Conservation (phyloP, 495 filamentous ascomycete species). For the Hyaloscypha variabilis region DNA sequence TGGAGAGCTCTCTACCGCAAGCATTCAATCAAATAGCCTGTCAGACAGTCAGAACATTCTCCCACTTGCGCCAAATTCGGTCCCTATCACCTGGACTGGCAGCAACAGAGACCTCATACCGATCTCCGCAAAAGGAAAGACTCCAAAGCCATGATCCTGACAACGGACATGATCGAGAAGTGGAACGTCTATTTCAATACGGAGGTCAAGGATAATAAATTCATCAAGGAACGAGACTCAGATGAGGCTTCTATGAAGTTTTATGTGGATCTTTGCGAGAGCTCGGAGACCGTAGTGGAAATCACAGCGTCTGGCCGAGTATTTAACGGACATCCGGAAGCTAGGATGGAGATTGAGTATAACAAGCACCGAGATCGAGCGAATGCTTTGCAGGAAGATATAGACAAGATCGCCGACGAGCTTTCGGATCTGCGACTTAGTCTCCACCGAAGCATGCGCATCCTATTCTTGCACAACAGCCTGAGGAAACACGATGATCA, state of each 20-base stretch:
- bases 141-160: background rate
- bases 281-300: background rate
- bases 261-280: background rate
- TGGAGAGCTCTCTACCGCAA: background rate
- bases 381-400: background rate
- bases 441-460: background rate
- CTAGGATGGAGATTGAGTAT: background rate
- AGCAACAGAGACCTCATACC: background rate
- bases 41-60: background rate
- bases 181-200: background rate
- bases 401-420: background rate
- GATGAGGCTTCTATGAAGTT: background rate
- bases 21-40: background rate
- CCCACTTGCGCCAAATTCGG: background rate
- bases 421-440: background rate
- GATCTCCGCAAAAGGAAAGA: background rate
- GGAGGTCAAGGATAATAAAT: background rate
- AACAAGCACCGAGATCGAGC: background rate
- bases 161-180: background rate
- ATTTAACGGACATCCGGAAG: background rate
- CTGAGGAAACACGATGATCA: background rate
- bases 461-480: background rate
- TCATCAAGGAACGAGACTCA: background rate
- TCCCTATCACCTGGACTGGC: background rate
- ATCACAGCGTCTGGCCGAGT: background rate